Conservation (phyloP, 306 rosid genomes). For the Quillaja saponaria region DNA sequence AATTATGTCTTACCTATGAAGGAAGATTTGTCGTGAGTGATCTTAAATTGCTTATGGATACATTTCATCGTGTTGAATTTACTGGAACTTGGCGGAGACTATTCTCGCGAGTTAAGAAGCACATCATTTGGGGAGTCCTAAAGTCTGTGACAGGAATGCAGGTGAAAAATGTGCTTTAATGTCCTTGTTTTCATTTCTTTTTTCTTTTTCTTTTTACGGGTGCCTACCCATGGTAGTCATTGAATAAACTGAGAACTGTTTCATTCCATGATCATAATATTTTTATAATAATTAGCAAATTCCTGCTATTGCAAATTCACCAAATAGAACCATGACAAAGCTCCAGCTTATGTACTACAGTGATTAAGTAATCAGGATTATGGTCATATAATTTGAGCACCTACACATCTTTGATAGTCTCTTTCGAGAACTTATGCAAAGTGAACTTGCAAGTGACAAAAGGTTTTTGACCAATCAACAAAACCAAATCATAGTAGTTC, state of each 20-base stretch:
- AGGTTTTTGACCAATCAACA: background rate
- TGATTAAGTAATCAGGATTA: too few relatives aligned
- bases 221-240: conserved; percentile 6
- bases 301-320: conserved; percentile 18
- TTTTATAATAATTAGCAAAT: too few relatives aligned
- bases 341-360: background rate
- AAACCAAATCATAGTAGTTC: background rate
- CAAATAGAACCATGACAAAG: background rate
- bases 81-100: conserved; percentile 97
- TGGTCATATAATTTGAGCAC: too few relatives aligned
- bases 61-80: conserved; percentile 86
- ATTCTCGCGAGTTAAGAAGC: conserved; percentile 95
- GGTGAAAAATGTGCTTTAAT: conserved; percentile 48
- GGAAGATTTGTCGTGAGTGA: conserved; percentile 96
- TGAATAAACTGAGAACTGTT: too few relatives aligned
- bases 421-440: background rate
- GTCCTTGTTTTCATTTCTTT: conserved; percentile 11
- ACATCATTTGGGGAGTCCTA: conserved; percentile 97
- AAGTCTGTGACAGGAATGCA: conserved; percentile 99
- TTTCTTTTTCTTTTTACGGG: conserved; percentile 23
- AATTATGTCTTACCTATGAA: conserved; percentile 84
- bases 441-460: background rate
- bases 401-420: background rate
- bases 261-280: too few relatives aligned
- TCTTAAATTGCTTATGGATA: conserved; percentile 97